phyloP scores from a whole-genome alignment of 2,329 filamentous ascomycete genomes.

The Colletotrichum magnum region DNA sequence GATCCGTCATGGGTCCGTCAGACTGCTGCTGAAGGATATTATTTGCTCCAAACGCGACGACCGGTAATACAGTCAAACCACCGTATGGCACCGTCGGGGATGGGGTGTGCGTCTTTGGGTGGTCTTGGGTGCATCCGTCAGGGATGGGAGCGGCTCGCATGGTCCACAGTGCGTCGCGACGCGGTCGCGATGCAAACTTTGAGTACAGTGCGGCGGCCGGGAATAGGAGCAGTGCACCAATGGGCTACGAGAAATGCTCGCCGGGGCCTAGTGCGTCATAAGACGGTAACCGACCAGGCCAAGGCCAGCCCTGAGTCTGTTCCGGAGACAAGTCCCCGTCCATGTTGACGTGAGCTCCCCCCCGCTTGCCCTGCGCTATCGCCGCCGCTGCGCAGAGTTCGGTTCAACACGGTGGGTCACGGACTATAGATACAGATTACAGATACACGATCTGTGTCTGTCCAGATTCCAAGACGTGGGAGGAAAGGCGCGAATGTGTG shows the following conservation, averaged over 20 bases:
- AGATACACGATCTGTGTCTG: conserved; percentile 3
- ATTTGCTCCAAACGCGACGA: conserved; percentile 11
- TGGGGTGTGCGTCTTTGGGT: conserved; percentile 2
- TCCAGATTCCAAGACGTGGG: background rate
- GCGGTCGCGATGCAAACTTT: conserved; percentile 27
- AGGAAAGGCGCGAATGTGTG: no score
- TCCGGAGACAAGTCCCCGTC: conserved; percentile 20
- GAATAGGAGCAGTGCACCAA: background rate
- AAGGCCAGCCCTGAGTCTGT: background rate
- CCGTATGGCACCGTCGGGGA: conserved; percentile 13
- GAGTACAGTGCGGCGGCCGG: conserved; percentile 24
- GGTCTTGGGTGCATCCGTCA: conserved; percentile 13
- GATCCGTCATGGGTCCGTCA: conserved; percentile 34
- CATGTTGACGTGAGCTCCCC: background rate
- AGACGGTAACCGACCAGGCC: conserved; percentile 30
- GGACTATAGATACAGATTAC: background rate
- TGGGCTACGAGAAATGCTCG: conserved; percentile 15
- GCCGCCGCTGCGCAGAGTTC: no score
- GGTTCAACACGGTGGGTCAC: background rate
- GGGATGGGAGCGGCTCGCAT: background rate
- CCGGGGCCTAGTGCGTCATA: conserved; percentile 37
- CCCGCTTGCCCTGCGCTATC: no score
- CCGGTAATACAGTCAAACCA: conserved; percentile 1
- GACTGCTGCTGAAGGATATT: conserved; percentile 8
- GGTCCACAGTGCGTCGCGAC: conserved; percentile 21